Evolutionary conservation across 306 rosid species (phyloP).

Genomic region (Mucuna pruriens): DNA sequence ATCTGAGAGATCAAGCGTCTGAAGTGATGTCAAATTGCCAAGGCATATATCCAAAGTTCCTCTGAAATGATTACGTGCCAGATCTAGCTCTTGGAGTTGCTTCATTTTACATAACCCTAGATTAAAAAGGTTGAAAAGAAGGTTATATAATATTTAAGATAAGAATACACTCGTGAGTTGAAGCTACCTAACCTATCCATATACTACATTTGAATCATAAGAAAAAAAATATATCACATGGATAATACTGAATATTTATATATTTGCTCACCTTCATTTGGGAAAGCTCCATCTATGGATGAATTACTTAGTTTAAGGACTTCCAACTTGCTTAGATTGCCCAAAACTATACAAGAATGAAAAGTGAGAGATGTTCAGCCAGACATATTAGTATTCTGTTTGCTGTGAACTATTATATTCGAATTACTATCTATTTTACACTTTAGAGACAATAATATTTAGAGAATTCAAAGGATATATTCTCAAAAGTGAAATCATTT

Average conservation of each 20-base stretch:
- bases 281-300: background rate
- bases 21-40: slow-evolving; percentile 7
- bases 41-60: background rate
- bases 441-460: no score
- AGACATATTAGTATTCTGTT: background rate
- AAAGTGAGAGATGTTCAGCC: background rate
- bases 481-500: no score
- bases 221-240: no score
- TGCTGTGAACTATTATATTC: no score
- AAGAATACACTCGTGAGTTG: background rate
- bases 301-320: background rate
- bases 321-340: background rate
- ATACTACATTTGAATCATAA: background rate
- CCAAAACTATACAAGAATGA: background rate
- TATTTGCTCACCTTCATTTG: background rate
- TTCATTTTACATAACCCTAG: background rate
- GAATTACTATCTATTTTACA: no score
- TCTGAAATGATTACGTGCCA: background rate
- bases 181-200: background rate
- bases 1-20: background rate
- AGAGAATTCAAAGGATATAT: no score
- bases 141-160: background rate
- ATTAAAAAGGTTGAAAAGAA: background rate
- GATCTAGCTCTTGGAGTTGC: background rate
- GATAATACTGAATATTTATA: background rate